Percentiles rank a stretch among this genome's conserved stretches.
Conservation (phyloP, 257 asterid species). For the Handroanthus guayacan region DNA sequence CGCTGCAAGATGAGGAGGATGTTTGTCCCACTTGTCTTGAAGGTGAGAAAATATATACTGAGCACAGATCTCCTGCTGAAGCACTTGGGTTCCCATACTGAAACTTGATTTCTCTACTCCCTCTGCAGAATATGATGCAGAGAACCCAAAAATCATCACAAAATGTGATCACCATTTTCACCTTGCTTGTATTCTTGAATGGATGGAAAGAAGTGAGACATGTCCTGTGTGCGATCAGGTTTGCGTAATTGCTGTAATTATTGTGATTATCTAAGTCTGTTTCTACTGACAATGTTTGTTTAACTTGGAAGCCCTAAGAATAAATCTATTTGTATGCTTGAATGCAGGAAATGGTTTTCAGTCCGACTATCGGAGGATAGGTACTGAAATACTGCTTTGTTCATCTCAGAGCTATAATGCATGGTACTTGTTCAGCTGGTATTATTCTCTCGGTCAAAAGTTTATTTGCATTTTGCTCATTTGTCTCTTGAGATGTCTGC, state of each 20-base stretch:
- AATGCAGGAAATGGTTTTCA: conserved; percentile 79
- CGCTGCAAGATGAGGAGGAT: conserved; percentile 76
- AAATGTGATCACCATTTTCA: conserved; percentile 95
- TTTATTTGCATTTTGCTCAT: conserved; percentile 36
- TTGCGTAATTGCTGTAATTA: conserved; percentile 6
- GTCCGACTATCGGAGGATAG: conserved; percentile 56
- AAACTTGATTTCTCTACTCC: conserved; percentile 22
- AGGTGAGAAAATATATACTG: conserved; percentile 51
- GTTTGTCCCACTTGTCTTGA: conserved; percentile 92
- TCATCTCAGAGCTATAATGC: conserved; percentile 25
- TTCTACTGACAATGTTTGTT: conserved; percentile 10
- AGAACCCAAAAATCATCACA: conserved; percentile 85
- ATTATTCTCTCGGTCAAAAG: conserved; percentile 30
- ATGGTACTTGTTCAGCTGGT: conserved; percentile 14
- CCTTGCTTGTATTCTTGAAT: conserved; percentile 90
- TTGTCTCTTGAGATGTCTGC: conserved; percentile 34
- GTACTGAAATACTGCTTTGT: conserved; percentile 28
- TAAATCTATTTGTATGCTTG: conserved; percentile 29
- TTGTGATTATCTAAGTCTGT: conserved; percentile 1
- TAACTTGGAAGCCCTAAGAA: conserved; percentile 16
- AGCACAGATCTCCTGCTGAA: conserved; percentile 13
- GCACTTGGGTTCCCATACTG: conserved; percentile 19
- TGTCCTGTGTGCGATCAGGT: conserved; percentile 96
- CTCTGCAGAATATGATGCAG: conserved; percentile 79
- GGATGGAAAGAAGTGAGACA: conserved; percentile 96